Evolutionary conservation across 306 rosid species (phyloP).

Genomic region (Dalbergia cultrata): DNA sequence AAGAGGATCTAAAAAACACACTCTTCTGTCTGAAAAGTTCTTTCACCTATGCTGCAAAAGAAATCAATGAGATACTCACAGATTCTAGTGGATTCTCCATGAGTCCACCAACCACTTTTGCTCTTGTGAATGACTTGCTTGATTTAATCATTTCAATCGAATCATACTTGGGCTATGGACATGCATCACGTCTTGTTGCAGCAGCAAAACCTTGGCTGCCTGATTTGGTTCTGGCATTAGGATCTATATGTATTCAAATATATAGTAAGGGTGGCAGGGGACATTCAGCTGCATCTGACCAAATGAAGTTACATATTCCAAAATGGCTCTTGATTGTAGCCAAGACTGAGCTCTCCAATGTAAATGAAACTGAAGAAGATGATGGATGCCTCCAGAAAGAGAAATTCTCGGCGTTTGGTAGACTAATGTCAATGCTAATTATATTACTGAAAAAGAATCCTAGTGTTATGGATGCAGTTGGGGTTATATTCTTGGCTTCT

Average conservation of each 20-base stretch:
- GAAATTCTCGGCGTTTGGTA: slow-evolving; percentile 62
- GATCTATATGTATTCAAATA: slow-evolving; percentile 56
- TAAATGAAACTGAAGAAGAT: slow-evolving; percentile 61
- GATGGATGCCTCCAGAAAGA: slow-evolving; percentile 43
- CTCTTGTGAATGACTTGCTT: slow-evolving; percentile 74
- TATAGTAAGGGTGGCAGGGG: slow-evolving; percentile 47
- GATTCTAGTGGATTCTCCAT: slow-evolving; percentile 58
- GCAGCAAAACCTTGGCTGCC: slow-evolving; percentile 89
- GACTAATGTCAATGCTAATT: slow-evolving; percentile 60
- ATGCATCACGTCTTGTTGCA: slow-evolving; percentile 70
- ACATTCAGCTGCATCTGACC: slow-evolving; percentile 47
- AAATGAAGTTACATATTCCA: slow-evolving; percentile 62
- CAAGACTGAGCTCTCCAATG: slow-evolving; percentile 59
- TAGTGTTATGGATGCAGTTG: slow-evolving; percentile 65
- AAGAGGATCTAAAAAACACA: slow-evolving; percentile 62
- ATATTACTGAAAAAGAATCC: slow-evolving; percentile 61
- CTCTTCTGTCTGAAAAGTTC: slow-evolving; percentile 73
- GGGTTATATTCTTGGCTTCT: slow-evolving; percentile 68
- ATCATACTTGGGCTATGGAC: slow-evolving; percentile 64
- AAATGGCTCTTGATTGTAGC: slow-evolving; percentile 71
- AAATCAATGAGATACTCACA: slow-evolving; percentile 60
- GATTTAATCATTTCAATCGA: slow-evolving; percentile 72
- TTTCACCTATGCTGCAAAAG: slow-evolving; percentile 81
- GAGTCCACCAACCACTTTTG: slow-evolving; percentile 51
- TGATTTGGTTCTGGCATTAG: slow-evolving; percentile 81